Evolutionary conservation across 768 basidiomycete genomes (phyloP).

Genomic region (Podaxis sp.): DNA sequence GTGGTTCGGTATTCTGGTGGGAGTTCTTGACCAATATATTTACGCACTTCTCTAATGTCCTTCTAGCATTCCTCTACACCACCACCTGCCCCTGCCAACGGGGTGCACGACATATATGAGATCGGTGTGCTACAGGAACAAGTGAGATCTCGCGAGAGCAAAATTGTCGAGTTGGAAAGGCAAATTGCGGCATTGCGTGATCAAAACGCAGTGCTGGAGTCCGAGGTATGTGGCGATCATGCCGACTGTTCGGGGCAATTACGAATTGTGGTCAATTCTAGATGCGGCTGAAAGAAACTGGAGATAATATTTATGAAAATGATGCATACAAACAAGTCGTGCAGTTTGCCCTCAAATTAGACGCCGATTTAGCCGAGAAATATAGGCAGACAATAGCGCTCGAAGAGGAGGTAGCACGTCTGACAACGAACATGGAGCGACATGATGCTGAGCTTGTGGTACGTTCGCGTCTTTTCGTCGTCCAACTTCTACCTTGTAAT

Average conservation of each 20-base stretch:
- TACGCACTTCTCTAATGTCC: conserved; percentile 42
- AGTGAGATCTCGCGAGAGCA: conserved; percentile 37
- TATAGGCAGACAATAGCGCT: conserved; percentile 1
- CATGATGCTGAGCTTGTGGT: conserved; percentile 23
- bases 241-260: not conserved
- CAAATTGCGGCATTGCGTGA: conserved; percentile 42
- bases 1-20: conserved; percentile 63
- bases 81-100: conserved; percentile 30
- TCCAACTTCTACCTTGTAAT: not conserved
- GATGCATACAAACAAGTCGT: conserved; percentile 7
- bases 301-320: conserved; percentile 2
- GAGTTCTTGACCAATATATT: conserved; percentile 41
- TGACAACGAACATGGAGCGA: conserved; percentile 3
- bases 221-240: conserved; percentile 33
- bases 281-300: conserved; percentile 8
- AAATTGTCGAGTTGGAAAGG: conserved; percentile 43
- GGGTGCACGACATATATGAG: conserved; percentile 31
- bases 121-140: conserved; percentile 36
- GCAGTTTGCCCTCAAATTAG: conserved; percentile 5
- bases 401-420: conserved; percentile 6
- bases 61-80: conserved; percentile 34
- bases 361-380: conserved; percentile 2
- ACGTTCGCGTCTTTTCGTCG: conserved; percentile 18
- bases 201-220: conserved; percentile 37
- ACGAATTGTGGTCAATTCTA: not conserved